Evolutionary conservation across 805 yeast species (phyloP), one percentile per base, ranked within the genome.

Genomic region (Teunomyces tritomae): DNA sequence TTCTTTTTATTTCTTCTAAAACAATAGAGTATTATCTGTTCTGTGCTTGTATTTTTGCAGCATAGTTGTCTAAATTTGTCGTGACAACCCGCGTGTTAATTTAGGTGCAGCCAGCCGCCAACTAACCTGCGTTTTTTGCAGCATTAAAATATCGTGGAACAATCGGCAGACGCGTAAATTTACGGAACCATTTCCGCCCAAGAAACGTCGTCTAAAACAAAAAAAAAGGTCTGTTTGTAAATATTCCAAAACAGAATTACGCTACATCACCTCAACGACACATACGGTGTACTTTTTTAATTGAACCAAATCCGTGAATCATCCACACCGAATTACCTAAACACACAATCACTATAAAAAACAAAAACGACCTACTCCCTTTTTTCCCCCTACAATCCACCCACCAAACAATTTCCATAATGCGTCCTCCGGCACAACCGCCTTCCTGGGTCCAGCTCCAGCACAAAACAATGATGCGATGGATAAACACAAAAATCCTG

Each of bases 391-490:
- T 20, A 20, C 34, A 16, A 32, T 32, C 16, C 16, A 34, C 10
- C 32, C 32, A 29, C n/a, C n/a, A n/a, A n/a, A 29, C 6, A n/a
- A 13, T 32, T 32, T 32, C 17, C 34, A 26, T 28, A 28, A 37
- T 37, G 40, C 13, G 28, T 26, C 40, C 26, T 7, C 40, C 40
- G 7, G 33, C 16, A 30, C 46, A 29, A 17, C 39, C 45, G 17
- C 49, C 49, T 10, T 43, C 49, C 9, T 78, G 83, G 82, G 68
- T 72, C 14, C 53, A 59, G 17, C 60, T 68, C 29, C 83, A 79
- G 57, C 70, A 76, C 40, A 71, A 70, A 53, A 73, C 80, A n/a
- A 73, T 78, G 68, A 53, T 72, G 14, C 61, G 79, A 48, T 79
- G 83, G 83, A 59, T 78, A 36, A 74, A 74, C 50, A 52, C 69